phyloP scores from a whole-genome alignment of 495 filamentous ascomycete genomes.

The Penicillium maclennaniae region DNA sequence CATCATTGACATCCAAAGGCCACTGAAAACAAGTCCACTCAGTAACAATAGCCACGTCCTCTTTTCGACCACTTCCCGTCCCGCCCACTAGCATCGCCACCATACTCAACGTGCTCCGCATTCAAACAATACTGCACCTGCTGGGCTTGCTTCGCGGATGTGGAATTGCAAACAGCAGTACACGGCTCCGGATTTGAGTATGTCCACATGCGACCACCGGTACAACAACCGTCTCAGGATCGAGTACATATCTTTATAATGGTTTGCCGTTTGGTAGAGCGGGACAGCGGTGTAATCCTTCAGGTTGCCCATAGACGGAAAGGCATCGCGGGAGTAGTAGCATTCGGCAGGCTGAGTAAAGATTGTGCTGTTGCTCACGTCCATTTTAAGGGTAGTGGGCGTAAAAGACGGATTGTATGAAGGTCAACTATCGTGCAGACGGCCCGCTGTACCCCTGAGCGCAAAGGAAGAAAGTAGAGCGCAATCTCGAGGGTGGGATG shows the following conservation, averaged over 20 bases:
- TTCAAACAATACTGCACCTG: conserved; percentile 20
- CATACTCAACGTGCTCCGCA: conserved; percentile 8
- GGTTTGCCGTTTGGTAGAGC: conserved; percentile 13
- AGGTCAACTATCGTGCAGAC: no score
- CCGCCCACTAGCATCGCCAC: background rate
- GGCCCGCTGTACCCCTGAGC: no score
- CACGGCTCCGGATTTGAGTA: conserved; percentile 18
- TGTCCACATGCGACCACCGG: conserved; percentile 4
- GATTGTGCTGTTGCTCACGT: background rate
- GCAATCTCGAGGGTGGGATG: no score
- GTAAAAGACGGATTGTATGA: no score
- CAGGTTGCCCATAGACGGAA: conserved; percentile 5
- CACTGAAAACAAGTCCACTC: background rate
- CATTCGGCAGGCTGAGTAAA: conserved; percentile 13
- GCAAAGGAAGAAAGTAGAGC: no score
- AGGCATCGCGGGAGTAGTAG: conserved; percentile 7
- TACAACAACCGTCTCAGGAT: conserved; percentile 13
- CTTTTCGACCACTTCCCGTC: no score
- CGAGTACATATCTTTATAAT: conserved; percentile 3
- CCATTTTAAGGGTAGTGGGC: background rate
- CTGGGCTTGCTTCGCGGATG: conserved; percentile 3
- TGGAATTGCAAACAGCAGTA: conserved; percentile 16
- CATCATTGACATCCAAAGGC: background rate
- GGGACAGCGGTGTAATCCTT: conserved; percentile 18
- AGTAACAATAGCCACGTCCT: background rate